These are phyloP conservation scores for Sclerotinia glacialis DNA, from an alignment of 2,329 filamentous ascomycete genomes.

Conservation along the genomic window DNA sequence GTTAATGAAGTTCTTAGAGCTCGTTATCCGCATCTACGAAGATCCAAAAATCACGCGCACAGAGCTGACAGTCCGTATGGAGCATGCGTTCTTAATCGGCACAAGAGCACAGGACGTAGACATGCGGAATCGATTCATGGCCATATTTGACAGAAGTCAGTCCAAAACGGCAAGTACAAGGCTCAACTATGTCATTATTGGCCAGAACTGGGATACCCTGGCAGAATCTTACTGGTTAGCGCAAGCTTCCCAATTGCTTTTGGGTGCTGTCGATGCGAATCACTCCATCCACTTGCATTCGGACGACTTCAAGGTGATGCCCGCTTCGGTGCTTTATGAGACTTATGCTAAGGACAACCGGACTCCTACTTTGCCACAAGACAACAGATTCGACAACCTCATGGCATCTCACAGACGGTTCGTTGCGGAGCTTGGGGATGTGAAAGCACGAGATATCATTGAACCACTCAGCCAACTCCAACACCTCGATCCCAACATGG, in stretches of 20 bases:
- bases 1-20: conserved; percentile 87
- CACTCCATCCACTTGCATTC: conserved; percentile 72
- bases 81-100: conserved; percentile 96
- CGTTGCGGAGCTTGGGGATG: conserved; percentile 75
- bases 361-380: conserved; percentile 66
- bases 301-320: conserved; percentile 79
- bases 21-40: conserved; percentile 97
- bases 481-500: conserved; percentile 77
- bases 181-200: conserved; percentile 81
- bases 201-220: conserved; percentile 96
- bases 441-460: conserved; percentile 83
- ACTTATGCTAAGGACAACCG: conserved; percentile 68
- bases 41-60: conserved; percentile 93
- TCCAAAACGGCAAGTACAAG: conserved; percentile 89
- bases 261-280: conserved; percentile 87
- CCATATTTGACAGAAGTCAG: conserved; percentile 90
- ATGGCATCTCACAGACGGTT: conserved; percentile 80
- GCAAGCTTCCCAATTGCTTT: conserved; percentile 88
- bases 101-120: conserved; percentile 90
- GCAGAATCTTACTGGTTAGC: conserved; percentile 95
- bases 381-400: conserved; percentile 78
- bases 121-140: conserved; percentile 96
- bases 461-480: conserved; percentile 90
- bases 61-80: conserved; percentile 93
- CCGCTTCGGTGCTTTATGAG: conserved; percentile 69